Evolutionary conservation across 1,139 yeast genomes (phyloP), one percentile per base, ranked within the genome.

Genomic region (Magnusiomyces sp.): DNA sequence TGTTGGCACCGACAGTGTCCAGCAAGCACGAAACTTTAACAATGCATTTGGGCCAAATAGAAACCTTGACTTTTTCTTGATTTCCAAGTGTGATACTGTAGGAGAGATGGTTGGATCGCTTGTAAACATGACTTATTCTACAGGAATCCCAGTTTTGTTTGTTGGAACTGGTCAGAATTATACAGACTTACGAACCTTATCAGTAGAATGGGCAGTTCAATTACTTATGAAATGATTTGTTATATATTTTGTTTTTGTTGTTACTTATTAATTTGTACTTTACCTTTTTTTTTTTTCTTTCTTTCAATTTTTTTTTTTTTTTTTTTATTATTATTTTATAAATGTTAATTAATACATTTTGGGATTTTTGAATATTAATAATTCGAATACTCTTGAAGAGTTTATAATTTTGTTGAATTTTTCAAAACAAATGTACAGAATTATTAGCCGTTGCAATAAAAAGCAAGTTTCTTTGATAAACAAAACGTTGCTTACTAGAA

Each of bases 81-180:
- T 92, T 44, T 86, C 95, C 47, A 92, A 92, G 66, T 95, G 96
- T 59, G 98, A 92, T 64, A 92, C 98, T 0, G 98, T 92, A 29
- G 98, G 98, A 19, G 97, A 90, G 59, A 75, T 92, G 77, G 85
- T 92, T 38, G 98, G 98, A 20, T 81, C 96, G 0, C 87, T 94
- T 89, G 96, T 92, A 32, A 90, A 92, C 66, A 88, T 92, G 96
- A 96, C 95, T 2, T 87, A 86, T 74, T 92, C 97, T 3, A 92
- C 98, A 0, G 89, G 89, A 40, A 94, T 92, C 19, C 98, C 98
- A 0, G 94, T 92, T 43, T 72, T 92, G 58, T 92, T 92, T 69
- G 94, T 92, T 50, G 98, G 98, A 31, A 89, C 92, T 1, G 98
- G 98, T 10, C 98, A 92, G 71, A 92, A 95, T 1, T 92, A 94